Conservation (phyloP, 176 grass and related monocot genomes). For the Panicum miliaceum region DNA sequence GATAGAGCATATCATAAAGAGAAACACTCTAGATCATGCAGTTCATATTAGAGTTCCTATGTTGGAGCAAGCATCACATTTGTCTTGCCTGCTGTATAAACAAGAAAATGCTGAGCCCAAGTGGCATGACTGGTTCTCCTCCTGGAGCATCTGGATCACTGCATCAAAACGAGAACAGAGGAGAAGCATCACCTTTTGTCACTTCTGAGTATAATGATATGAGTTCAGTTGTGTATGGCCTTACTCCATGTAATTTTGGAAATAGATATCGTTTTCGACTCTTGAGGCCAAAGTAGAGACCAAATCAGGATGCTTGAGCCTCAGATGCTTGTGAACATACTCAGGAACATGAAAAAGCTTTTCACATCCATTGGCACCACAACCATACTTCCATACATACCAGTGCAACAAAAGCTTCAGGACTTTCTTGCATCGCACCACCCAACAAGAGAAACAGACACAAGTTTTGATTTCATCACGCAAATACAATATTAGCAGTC, state of each 20-base stretch:
- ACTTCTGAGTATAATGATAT: slow-evolving; percentile 9
- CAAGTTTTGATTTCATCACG: not conserved
- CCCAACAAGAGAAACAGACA: not conserved
- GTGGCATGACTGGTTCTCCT: slow-evolving; percentile 69
- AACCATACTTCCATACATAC: slow-evolving; percentile 76
- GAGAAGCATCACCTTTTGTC: slow-evolving; percentile 17
- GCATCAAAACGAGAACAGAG: slow-evolving; percentile 42
- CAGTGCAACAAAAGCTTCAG: not conserved
- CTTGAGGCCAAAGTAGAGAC: slow-evolving; percentile 60
- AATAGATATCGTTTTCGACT: slow-evolving; percentile 80
- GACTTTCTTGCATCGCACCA: not conserved
- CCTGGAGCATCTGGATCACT: slow-evolving; percentile 86
- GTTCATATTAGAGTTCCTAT: not conserved
- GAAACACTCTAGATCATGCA: not conserved
- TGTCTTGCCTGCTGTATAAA: slow-evolving; percentile 11
- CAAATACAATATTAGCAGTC: not conserved
- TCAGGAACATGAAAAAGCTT: slow-evolving; percentile 89
- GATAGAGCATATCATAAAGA: not conserved
- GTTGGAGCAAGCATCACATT: not conserved
- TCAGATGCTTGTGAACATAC: slow-evolving; percentile 93
- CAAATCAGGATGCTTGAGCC: slow-evolving; percentile 78
- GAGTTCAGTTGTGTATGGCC: slow-evolving; percentile 16
- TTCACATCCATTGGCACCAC: slow-evolving; percentile 77
- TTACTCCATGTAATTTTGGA: slow-evolving; percentile 95
- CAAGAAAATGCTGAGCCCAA: slow-evolving; percentile 31